A percentile compares a stretch with the other conserved stretches of the same genome.
These are phyloP conservation scores for Choiromyces venosus DNA, from an alignment of 495 filamentous ascomycete genomes.

Conservation along the genomic window DNA sequence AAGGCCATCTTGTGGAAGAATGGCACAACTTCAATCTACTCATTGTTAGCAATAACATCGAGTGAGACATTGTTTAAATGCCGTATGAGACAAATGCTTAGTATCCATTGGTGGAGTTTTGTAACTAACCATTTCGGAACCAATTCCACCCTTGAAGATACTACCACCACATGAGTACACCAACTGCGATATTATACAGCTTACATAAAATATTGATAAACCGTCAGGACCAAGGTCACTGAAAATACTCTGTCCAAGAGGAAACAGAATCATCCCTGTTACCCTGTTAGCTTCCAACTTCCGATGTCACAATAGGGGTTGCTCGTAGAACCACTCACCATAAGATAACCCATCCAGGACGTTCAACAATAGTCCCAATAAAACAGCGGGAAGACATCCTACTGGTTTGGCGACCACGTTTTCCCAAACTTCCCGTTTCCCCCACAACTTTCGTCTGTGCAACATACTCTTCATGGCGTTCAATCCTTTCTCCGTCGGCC, in stretches of 20 bases:
- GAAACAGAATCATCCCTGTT: constrained; percentile 86
- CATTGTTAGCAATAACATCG: constrained; percentile 10
- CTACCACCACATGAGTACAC: constrained; percentile 83
- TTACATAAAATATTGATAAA: constrained; percentile 98
- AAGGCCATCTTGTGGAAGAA: constrained; percentile 98
- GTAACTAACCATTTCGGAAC: constrained; percentile 77
- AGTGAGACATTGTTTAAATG: constrained; percentile 7
- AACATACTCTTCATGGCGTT: constrained; percentile 35
- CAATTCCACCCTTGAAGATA: constrained; percentile 84
- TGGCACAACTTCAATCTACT: constrained; percentile 86
- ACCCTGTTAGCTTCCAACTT: background rate
- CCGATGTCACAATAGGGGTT: background rate
- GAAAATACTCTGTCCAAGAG: constrained; percentile 78
- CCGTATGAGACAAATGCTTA: background rate
- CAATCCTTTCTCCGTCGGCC: constrained; percentile 34
- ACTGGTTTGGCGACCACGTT: constrained; percentile 60
- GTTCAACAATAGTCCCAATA: constrained; percentile 83
- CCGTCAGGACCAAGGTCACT: constrained; percentile 77
- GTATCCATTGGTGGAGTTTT: background rate
- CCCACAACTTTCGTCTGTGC: constrained; percentile 65
- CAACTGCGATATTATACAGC: constrained; percentile 88
- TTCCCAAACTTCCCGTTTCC: constrained; percentile 59
- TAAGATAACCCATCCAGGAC: constrained; percentile 93
- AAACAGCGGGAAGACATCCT: constrained; percentile 71
- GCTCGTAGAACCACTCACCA: constrained; percentile 48